These are phyloP conservation scores for Verticillium zaregamsianum DNA, from an alignment of 2,329 filamentous ascomycete genomes.

Conservation along the genomic window DNA sequence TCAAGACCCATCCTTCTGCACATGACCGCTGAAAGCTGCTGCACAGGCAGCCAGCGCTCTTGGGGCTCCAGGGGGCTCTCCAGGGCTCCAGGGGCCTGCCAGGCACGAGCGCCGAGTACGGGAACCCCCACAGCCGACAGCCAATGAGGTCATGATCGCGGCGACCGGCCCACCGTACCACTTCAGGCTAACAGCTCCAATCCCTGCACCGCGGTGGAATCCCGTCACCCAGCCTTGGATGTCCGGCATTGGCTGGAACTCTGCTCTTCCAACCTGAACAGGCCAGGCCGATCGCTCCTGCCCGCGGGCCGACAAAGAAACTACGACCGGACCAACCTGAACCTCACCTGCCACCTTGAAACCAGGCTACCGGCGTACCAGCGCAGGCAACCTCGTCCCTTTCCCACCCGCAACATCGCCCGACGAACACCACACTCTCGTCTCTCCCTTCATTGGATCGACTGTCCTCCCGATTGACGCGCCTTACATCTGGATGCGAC, in stretches of 20 bases:
- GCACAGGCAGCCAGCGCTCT: neutral
- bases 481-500: neutral
- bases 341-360: neutral
- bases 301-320: neutral
- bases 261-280: neutral
- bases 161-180: neutral
- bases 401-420: neutral
- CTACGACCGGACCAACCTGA: neutral
- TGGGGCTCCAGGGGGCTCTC: neutral
- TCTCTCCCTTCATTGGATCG: neutral
- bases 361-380: neutral
- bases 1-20: neutral
- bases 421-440: neutral
- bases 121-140: neutral
- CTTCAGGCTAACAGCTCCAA: slow-evolving; percentile 9
- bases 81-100: neutral
- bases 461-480: neutral
- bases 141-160: slow-evolving; percentile 10
- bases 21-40: neutral
- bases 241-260: neutral
- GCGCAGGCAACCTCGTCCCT: neutral
- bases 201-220: slow-evolving; percentile 10
- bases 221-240: slow-evolving; percentile 11
- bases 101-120: neutral
- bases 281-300: neutral